Evolutionary conservation across 176 grass and related monocot species (phyloP).

Genomic region (Triticum timopheevii): DNA sequence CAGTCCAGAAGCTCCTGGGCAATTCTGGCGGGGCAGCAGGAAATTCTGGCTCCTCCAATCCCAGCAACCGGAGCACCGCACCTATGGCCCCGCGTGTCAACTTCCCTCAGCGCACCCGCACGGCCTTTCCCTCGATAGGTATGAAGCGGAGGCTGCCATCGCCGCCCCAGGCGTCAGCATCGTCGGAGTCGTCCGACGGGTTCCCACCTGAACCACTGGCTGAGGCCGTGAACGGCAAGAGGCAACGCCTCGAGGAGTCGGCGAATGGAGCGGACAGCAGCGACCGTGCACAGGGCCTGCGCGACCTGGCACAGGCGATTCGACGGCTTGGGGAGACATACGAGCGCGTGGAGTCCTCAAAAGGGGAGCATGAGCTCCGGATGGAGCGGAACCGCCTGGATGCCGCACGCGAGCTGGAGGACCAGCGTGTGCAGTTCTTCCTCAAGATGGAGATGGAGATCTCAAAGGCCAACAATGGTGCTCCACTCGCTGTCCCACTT

Average conservation of each 20-base stretch:
- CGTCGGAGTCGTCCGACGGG: conserved; percentile 82
- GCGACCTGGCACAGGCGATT: conserved; percentile 59
- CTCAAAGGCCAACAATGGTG: conserved; percentile 43
- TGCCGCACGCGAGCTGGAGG: conserved; percentile 56
- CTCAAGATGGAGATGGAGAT: conserved; percentile 89
- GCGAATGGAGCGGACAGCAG: conserved; percentile 28
- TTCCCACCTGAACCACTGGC: conserved; percentile 62
- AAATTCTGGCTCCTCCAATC: conserved; percentile 5
- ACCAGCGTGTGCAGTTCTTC: conserved; percentile 83
- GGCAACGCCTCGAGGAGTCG: conserved; percentile 20
- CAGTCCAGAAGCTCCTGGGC: conserved; percentile 33
- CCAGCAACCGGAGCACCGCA: conserved; percentile 19
- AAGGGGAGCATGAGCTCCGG: conserved; percentile 68
- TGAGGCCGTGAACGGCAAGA: conserved; percentile 55
- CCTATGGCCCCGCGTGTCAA: conserved; percentile 46
- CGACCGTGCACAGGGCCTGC: conserved; percentile 41
- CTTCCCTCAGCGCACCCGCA: conserved; percentile 74
- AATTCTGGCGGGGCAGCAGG: neutral
- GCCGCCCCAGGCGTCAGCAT: conserved; percentile 40
- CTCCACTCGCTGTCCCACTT: neutral
- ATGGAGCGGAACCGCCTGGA: conserved; percentile 82
- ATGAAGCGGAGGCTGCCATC: conserved; percentile 46
- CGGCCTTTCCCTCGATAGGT: conserved; percentile 18
- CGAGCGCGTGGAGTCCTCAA: conserved; percentile 73
- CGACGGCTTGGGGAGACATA: conserved; percentile 69